Conservation (phyloP, 2,329 filamentous ascomycete genomes). For the Plenodomus lindquistii region DNA sequence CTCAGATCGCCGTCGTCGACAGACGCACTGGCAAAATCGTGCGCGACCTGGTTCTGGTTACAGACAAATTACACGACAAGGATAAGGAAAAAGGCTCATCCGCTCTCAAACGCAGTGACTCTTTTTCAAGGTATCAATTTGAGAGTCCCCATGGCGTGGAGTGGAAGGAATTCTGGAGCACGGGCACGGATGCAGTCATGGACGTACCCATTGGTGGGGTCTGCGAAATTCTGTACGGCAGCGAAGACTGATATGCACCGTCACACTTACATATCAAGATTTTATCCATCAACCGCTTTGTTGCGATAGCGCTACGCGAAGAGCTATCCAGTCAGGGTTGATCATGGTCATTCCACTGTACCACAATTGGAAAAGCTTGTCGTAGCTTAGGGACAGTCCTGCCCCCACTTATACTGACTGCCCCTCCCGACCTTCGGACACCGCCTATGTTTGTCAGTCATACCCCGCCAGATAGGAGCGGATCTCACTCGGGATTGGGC, state of each 20-base stretch:
- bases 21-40: constrained; percentile 62
- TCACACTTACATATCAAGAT: constrained; percentile 16
- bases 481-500: constrained; percentile 12
- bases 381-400: constrained; percentile 8
- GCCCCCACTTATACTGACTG: constrained; percentile 24
- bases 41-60: constrained; percentile 31
- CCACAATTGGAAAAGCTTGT: constrained; percentile 19
- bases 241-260: constrained; percentile 34
- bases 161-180: constrained; percentile 85
- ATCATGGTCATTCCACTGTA: not conserved
- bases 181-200: constrained; percentile 95
- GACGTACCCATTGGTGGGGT: constrained; percentile 94
- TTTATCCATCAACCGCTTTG: constrained; percentile 6
- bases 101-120: constrained; percentile 41
- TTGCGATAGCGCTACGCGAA: not conserved
- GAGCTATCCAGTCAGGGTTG: not conserved
- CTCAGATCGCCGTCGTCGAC: constrained; percentile 82
- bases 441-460: constrained; percentile 12
- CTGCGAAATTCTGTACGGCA: constrained; percentile 89
- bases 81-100: constrained; percentile 46
- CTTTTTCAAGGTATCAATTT: constrained; percentile 41
- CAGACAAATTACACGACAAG: constrained; percentile 20
- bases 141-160: constrained; percentile 55
- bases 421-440: constrained; percentile 24
- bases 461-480: constrained; percentile 13